phyloP scores from a whole-genome alignment of 2,329 filamentous ascomycete genomes.

The Fusarium decemcellulare region DNA sequence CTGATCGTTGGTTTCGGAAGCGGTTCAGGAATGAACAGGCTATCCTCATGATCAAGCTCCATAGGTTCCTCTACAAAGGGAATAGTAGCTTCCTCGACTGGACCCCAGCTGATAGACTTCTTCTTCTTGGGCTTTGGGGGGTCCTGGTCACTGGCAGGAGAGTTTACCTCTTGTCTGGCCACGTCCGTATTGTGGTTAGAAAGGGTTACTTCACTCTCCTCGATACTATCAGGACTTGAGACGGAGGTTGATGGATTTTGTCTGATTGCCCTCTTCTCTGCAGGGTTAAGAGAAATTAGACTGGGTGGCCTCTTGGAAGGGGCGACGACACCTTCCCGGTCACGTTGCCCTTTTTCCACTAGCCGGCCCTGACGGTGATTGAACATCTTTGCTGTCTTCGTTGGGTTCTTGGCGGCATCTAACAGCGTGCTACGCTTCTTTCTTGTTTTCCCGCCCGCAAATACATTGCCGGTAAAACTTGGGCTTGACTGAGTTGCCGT shows the following conservation, averaged over 20 bases:
- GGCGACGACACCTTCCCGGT: conserved; percentile 57
- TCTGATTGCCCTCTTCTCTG: conserved; percentile 12
- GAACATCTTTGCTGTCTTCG: conserved; percentile 59
- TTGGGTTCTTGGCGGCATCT: conserved; percentile 58
- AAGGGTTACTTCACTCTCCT: conserved; percentile 27
- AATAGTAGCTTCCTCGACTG: conserved; percentile 26
- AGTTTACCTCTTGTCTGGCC: conserved; percentile 3
- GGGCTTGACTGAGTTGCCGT: conserved; percentile 14
- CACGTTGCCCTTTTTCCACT: conserved; percentile 59
- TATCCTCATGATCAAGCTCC: conserved; percentile 36
- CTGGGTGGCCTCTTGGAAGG: conserved; percentile 52
- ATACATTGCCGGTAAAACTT: conserved; percentile 57
- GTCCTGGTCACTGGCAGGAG: not conserved
- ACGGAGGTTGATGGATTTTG: not conserved
- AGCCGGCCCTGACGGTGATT: conserved; percentile 53
- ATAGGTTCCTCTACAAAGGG: conserved; percentile 47
- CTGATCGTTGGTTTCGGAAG: conserved; percentile 1
- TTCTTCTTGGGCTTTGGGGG: conserved; percentile 35
- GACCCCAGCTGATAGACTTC: conserved; percentile 46
- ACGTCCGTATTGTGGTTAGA: conserved; percentile 19
- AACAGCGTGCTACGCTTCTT: conserved; percentile 55
- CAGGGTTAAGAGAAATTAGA: conserved; percentile 50
- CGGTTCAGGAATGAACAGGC: conserved; percentile 40
- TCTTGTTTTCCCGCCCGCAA: conserved; percentile 57
- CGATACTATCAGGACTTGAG: not conserved